These are phyloP conservation scores for Lentinula novae-zelandiae DNA, from an alignment of 1,284 basidiomycete genomes.

Conservation along the genomic window DNA sequence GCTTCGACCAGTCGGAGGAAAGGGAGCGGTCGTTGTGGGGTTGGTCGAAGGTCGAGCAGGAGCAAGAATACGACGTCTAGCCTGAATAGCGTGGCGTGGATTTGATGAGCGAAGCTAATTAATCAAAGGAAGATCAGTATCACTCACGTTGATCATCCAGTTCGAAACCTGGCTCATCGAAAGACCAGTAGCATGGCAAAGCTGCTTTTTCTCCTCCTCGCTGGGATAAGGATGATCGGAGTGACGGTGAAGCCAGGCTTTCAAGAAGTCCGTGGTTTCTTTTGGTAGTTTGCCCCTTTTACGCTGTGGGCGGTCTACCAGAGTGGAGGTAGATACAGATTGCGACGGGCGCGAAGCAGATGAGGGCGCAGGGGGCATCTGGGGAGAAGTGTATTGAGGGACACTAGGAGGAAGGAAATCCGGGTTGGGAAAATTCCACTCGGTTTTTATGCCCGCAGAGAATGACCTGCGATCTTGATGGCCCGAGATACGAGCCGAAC, in stretches of 20 bases:
- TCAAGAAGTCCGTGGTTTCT: conserved; percentile 85
- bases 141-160: conserved; percentile 86
- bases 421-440: conserved; percentile 43
- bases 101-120: conserved; percentile 7
- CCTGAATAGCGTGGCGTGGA: conserved; percentile 36
- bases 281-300: conserved; percentile 87
- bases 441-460: conserved; percentile 45
- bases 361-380: conserved; percentile 39
- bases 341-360: conserved; percentile 52
- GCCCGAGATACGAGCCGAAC: conserved; percentile 64
- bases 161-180: conserved; percentile 88
- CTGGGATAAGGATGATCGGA: conserved; percentile 88
- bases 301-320: conserved; percentile 69
- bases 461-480: conserved; percentile 59
- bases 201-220: conserved; percentile 87
- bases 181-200: conserved; percentile 81
- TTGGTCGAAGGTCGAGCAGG: conserved; percentile 71
- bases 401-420: conserved; percentile 38
- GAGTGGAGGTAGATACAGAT: conserved; percentile 46
- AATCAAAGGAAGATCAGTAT: conserved; percentile 17
- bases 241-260: conserved; percentile 87
- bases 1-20: conserved; percentile 45
- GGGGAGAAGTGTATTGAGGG: conserved; percentile 36
- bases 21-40: conserved; percentile 72
- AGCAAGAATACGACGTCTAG: conserved; percentile 75